phyloP scores from a whole-genome alignment of 192 early-diverging fungal genomes.

The Phycomyces blakesleeanus region DNA sequence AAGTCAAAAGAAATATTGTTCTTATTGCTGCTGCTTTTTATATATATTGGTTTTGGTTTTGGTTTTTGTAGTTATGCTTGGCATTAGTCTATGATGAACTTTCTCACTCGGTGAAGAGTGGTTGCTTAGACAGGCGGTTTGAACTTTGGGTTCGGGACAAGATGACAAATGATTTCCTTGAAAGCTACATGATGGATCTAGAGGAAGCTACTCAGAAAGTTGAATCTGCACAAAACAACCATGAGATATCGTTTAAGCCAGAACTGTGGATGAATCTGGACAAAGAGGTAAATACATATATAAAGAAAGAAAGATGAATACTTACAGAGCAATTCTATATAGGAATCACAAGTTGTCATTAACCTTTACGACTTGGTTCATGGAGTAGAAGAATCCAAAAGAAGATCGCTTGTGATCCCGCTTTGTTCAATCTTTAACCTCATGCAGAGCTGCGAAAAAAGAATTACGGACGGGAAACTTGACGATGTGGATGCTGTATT shows the following conservation, averaged over 20 bases:
- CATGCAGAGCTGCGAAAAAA: conserved; percentile 68
- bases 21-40: too few relatives aligned
- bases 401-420: conserved; percentile 33
- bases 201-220: conserved; percentile 24
- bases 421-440: conserved; percentile 68
- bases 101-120: conserved; percentile 55
- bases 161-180: conserved; percentile 55
- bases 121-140: conserved; percentile 50
- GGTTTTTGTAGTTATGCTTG: conserved; percentile 50
- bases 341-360: conserved; percentile 7
- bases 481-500: conserved; percentile 67
- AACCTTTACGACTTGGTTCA: conserved; percentile 10
- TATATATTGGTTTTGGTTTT: too few relatives aligned
- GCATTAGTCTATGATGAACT: conserved; percentile 72
- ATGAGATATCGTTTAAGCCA: conserved; percentile 23
- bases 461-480: conserved; percentile 44
- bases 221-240: conserved; percentile 12
- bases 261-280: conserved; percentile 48
- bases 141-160: conserved; percentile 68
- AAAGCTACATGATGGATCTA: conserved; percentile 49
- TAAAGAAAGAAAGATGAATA: background rate
- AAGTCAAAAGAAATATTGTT: too few relatives aligned
- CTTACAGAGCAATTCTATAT: background rate
- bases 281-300: conserved; percentile 29
- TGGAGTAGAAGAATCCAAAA: background rate